Evolutionary conservation across 306 rosid genomes (phyloP).

Genomic region (Sindora glabra): DNA sequence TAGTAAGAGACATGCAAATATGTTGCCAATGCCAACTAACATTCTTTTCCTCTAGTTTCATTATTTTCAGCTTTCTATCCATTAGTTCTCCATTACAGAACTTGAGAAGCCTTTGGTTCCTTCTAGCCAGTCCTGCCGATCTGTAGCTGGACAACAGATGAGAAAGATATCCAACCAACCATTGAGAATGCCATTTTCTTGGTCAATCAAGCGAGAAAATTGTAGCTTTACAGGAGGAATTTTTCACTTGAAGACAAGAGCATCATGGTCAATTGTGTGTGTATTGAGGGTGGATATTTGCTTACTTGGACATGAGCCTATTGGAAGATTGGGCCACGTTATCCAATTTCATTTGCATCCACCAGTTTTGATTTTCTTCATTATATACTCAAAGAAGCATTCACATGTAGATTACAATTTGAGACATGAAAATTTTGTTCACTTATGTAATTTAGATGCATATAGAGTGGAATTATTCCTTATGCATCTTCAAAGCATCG

Average conservation of each 20-base stretch:
- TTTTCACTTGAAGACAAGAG: slow-evolving; percentile 8
- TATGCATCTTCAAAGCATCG: too few relatives aligned
- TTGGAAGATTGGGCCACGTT: slow-evolving; percentile 27
- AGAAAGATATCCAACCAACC: slow-evolving; percentile 23
- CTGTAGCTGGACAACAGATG: slow-evolving; percentile 14
- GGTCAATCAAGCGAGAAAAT: slow-evolving; percentile 9
- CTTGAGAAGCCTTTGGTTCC: slow-evolving; percentile 16
- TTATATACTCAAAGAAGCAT: too few relatives aligned
- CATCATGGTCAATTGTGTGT: not conserved
- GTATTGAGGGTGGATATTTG: not conserved
- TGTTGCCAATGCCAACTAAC: slow-evolving; percentile 2
- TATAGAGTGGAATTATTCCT: too few relatives aligned
- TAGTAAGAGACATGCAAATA: slow-evolving; percentile 30
- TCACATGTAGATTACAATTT: too few relatives aligned
- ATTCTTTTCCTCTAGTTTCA: not conserved
- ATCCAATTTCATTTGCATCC: slow-evolving; percentile 30
- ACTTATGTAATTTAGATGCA: too few relatives aligned
- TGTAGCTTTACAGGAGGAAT: too few relatives aligned
- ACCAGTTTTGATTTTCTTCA: slow-evolving; percentile 21
- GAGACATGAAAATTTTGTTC: too few relatives aligned
- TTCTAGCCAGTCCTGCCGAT: not conserved
- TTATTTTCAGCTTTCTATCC: slow-evolving; percentile 22
- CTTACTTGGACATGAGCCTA: slow-evolving; percentile 5
- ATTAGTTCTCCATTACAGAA: slow-evolving; percentile 18
- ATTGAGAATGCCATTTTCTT: slow-evolving; percentile 24